Evolutionary conservation across 2,329 filamentous ascomycete genomes (phyloP), one percentile per base, ranked within the genome.

Genomic region (Paecilomyces sp.): DNA sequence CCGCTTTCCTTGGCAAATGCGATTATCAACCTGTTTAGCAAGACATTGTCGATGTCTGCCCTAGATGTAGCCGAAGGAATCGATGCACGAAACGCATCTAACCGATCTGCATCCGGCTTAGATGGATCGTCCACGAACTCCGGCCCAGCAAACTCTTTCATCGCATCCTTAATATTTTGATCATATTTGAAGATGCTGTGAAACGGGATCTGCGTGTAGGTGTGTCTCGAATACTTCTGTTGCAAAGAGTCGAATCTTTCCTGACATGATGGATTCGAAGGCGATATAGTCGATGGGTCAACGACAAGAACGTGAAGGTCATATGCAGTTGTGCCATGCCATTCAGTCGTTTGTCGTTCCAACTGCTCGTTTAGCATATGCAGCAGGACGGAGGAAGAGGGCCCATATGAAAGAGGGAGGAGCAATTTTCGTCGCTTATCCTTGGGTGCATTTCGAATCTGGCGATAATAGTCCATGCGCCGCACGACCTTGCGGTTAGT

Each of bases 331-430:
- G 86, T 83, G 3, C 85, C 84, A 57, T 70, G 69, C 65, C 85
- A 86, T 61, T 85, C 87, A 52, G 81, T 79, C 50, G 83, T 80
- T 71, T 93, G 88, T 58, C 81, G 83, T 64, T 83, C 79, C 54
- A 89, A 79, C 68, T 91, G 89, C 61, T 82, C 78, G 72, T 90
- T 84, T 58, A 97, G 79, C 24, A 96, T 81, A 67, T 93, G 84
- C 31, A 96, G 80, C 52, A 99, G 79, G 13, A 86, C 84, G 13
- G 89, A 82, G 0, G 93, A 97, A 1, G 90, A 94, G 1, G 89
- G 79, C 0, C 94, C 93, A 67, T 91, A 88, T 0, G 92, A 96
- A 1, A 97, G 78, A 5, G 92, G 91, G 22, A 96, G 78, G 18
- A 96, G 78, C 55, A 96, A 83, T 66, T 75, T 83, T 65, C 76